Evolutionary conservation across 768 basidiomycete species (phyloP), one percentile per base, ranked within the genome.

Genomic region (Terana coerulea): DNA sequence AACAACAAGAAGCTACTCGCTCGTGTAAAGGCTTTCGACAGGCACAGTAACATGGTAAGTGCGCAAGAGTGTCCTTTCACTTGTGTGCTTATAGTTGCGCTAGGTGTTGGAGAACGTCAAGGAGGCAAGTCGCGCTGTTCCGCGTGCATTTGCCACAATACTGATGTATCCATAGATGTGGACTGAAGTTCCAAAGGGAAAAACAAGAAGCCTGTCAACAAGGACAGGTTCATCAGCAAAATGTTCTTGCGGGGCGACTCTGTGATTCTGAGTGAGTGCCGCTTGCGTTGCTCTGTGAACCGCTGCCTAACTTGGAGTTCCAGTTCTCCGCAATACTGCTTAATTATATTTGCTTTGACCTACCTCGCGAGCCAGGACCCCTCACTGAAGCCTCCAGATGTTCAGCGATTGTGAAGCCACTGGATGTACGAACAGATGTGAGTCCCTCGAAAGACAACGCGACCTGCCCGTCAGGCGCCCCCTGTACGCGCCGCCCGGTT

Each of bases 221-320:
- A 98, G 72, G 97, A 98, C 71, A 81, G 97, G 42, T 99, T 98
- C 75, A 95, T 99, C 68, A 95, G 93, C 69, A 99, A 98, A 74
- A 95, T 99, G 93, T 98, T 95, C 72, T 72, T 98, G 55, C 80
- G 92, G 90, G 97, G 97, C 21, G 95, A 98, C 69, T 98, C 95
- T 22, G 97, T 99, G 12, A 97, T 99, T 59, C 78, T 98, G 47
- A 89, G 95, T 98, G 61, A 77, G 88, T 78, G 25, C 44, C 46
- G n/a, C n/a, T n/a, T n/a, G n/a, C 26, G 35, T n/a, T 29, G 6
- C 19, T 10, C 39, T 12, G 12, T 26, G 54, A 60, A 54, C 59
- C 65, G 56, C 44, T 63, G 42, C 59, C 56, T 73, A 34, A 79
- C 69, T 42, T 67, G 12, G 61, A 34, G 26, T 43, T 35, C 37